Evolutionary conservation across 345 rosid species (phyloP), one percentile per base, ranked within the genome.

Genomic region (Conringia planisiliqua): DNA sequence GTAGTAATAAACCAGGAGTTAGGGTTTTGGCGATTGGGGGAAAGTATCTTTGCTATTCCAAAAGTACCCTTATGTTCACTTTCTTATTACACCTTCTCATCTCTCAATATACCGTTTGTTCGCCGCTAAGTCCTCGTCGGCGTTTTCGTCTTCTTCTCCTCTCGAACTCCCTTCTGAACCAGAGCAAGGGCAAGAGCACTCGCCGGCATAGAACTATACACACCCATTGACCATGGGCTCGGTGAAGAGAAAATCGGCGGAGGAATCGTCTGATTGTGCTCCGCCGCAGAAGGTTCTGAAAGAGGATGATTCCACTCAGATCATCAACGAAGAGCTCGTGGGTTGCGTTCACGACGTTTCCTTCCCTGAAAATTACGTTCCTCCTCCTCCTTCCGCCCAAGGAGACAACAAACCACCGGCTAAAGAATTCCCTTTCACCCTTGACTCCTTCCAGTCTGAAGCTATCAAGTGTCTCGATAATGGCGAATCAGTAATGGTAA

Each of bases 361-460:
- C 2, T 89, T 83, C 64, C 97, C 96, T 22, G 93, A 88, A 32
- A 84, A 83, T 38, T 89, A 86, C 60, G 80, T 82, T 36, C 84
- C 76, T 75, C 79, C 81, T 78, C 68, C 81, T 10, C 27, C 81
- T 2, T 40, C 81, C 4, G 35, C 65, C 66, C 70, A 44, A 55
- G 75, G 38, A 47, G 81, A 79, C 47, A 51, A 24, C 18, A 83
- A 81, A 50, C 98, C 98, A 60, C 97, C 98, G 2, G 98, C 96
- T 17, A 95, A 90, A 78, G 97, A 90, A 56, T 95, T 87, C 80
- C 92, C 98, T 4, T 95, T 95, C 68, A 68, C 91, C 60, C 99
- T 95, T 51, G 97, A 95, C 74, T 92, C 97, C 7, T 95, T 95
- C 81, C 99, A 95, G 83, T 84, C 91, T 9, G 97, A 92, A 87